Conservation (phyloP, 176 grass and related monocot genomes). For the Juncus inflexus region DNA sequence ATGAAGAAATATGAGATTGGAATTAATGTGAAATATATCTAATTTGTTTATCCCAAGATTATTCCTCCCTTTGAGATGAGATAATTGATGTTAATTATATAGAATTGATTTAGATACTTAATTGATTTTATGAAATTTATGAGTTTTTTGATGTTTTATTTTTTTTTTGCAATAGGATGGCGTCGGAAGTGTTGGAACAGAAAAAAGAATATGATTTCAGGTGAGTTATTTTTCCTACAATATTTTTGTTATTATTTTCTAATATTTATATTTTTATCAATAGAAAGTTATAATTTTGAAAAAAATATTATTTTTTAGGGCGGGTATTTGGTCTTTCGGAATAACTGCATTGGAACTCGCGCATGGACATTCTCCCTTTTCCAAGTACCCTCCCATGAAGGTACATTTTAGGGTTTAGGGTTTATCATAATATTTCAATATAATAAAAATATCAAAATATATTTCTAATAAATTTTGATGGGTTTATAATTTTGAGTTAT, state of each 20-base stretch:
- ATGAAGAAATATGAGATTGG: neutral
- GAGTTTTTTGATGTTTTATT: neutral
- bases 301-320: constrained; percentile 39
- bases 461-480: constrained; percentile 5
- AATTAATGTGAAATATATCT: no score
- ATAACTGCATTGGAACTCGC: constrained; percentile 98
- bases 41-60: no score
- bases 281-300: constrained; percentile 1
- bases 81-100: constrained; percentile 3
- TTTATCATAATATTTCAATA: no score
- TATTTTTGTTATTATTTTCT: neutral
- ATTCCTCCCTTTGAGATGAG: no score
- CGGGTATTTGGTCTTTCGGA: constrained; percentile 98
- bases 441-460: neutral
- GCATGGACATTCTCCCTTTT: constrained; percentile 95
- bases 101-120: constrained; percentile 8
- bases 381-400: constrained; percentile 96
- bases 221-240: constrained; percentile 37
- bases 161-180: constrained; percentile 69
- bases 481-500: neutral
- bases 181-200: constrained; percentile 79
- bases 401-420: constrained; percentile 20
- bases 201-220: constrained; percentile 92
- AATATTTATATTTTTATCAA: constrained; percentile 5
- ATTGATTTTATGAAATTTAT: constrained; percentile 11